Evolutionary conservation across 495 filamentous ascomycete species (phyloP).

Genomic region (Penicillium lividum): DNA sequence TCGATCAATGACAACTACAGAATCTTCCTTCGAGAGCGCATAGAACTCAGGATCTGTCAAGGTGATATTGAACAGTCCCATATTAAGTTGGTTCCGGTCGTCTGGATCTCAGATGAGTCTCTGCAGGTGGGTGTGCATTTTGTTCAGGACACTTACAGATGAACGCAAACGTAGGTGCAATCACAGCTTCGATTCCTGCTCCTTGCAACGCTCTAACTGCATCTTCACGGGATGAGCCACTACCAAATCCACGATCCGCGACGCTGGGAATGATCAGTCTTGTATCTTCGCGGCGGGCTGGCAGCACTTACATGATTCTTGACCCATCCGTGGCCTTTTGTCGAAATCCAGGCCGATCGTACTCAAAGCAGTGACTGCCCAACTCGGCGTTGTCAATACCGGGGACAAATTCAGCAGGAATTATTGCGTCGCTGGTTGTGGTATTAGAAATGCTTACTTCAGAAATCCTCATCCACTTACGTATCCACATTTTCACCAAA

Average conservation of each 20-base stretch:
- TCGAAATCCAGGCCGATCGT: constrained; percentile 8
- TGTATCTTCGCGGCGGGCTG: constrained; percentile 1
- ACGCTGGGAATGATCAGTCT: constrained; percentile 21
- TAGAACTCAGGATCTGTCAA: not conserved
- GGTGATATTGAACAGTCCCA: not conserved
- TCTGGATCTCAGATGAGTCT: not conserved
- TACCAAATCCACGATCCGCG: constrained; percentile 44
- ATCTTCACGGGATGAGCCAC: constrained; percentile 44
- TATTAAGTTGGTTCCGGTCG: not conserved
- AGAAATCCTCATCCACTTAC: not conserved
- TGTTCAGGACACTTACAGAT: not conserved
- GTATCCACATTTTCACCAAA: not conserved
- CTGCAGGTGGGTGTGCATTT: not conserved
- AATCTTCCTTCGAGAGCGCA: not conserved
- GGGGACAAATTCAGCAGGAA: constrained; percentile 12
- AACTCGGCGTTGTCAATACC: constrained; percentile 11
- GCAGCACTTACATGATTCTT: not conserved
- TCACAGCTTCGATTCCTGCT: constrained; percentile 8
- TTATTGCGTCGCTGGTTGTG: constrained; percentile 6
- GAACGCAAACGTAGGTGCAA: not conserved
- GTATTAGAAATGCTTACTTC: not conserved
- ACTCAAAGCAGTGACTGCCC: constrained; percentile 12
- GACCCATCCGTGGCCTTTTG: constrained; percentile 1
- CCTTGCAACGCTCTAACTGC: constrained; percentile 38
- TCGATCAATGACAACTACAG: not conserved